Conservation (phyloP, 2,329 filamentous ascomycete genomes). For the Alternaria dauci region DNA sequence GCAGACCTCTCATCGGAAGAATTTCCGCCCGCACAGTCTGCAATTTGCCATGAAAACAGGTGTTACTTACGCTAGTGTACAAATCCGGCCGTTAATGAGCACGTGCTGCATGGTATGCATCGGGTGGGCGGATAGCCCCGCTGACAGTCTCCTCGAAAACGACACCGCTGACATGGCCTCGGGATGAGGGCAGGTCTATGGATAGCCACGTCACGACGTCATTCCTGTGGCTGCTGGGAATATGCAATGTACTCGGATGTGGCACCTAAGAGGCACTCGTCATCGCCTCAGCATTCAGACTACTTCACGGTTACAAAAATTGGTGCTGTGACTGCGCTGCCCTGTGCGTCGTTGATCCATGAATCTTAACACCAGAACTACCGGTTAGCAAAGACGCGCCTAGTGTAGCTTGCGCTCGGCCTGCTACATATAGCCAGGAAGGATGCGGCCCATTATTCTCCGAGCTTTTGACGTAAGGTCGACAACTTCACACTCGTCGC, state of each 20-base stretch:
- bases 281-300: not conserved
- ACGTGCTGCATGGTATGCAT: slow-evolving; percentile 15
- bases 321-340: not conserved
- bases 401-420: slow-evolving; percentile 4
- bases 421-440: slow-evolving; percentile 1
- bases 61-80: slow-evolving; percentile 3
- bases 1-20: not conserved
- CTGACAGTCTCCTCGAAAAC: slow-evolving; percentile 14
- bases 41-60: slow-evolving; percentile 5
- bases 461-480: not conserved
- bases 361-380: not conserved
- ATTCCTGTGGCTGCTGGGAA: not conserved
- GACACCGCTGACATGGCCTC: slow-evolving; percentile 22
- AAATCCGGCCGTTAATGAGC: slow-evolving; percentile 4
- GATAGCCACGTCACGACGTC: slow-evolving; percentile 6
- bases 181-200: slow-evolving; percentile 7
- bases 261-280: not conserved
- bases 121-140: slow-evolving; percentile 19
- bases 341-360: slow-evolving; percentile 4
- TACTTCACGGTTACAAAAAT: not conserved
- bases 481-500: not conserved
- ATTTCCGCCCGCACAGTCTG: not conserved
- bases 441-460: slow-evolving; percentile 2
- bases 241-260: not conserved
- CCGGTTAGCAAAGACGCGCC: not conserved